These are phyloP conservation scores for Lolium rigidum DNA, from an alignment of 176 grass and related monocot species.

Conservation along the genomic window DNA sequence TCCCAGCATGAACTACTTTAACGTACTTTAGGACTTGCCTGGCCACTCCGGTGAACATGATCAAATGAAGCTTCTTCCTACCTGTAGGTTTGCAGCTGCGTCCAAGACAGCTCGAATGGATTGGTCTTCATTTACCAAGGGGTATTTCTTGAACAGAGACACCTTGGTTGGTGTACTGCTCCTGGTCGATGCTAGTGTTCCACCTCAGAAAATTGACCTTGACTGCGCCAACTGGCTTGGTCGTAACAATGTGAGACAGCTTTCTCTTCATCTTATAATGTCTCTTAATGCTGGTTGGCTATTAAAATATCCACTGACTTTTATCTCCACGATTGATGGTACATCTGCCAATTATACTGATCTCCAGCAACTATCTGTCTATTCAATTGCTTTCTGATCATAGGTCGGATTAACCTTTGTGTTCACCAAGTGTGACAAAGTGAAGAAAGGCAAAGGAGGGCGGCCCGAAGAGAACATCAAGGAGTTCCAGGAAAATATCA, in stretches of 20 bases:
- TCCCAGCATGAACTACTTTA: not conserved
- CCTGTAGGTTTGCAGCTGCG: slow-evolving; percentile 77
- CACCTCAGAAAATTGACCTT: slow-evolving; percentile 85
- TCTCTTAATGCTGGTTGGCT: not conserved
- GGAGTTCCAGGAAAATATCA: slow-evolving; percentile 81
- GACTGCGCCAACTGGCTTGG: slow-evolving; percentile 98
- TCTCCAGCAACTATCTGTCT: not conserved
- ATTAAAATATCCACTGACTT: too few species aligned
- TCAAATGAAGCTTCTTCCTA: slow-evolving; percentile 8
- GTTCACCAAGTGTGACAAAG: slow-evolving; percentile 99
- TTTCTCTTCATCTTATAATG: not conserved
- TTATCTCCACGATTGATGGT: not conserved
- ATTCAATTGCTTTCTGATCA: slow-evolving; percentile 15
- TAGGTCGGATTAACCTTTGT: slow-evolving; percentile 94
- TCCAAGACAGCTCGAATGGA: slow-evolving; percentile 78
- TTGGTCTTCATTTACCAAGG: slow-evolving; percentile 96
- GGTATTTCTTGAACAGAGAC: slow-evolving; percentile 91
- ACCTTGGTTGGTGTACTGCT: slow-evolving; percentile 79
- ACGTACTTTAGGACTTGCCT: not conserved
- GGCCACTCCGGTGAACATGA: not conserved
- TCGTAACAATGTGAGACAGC: slow-evolving; percentile 79
- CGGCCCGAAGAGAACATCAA: slow-evolving; percentile 85
- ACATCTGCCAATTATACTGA: not conserved
- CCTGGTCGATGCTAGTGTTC: slow-evolving; percentile 89
- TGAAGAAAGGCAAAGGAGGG: slow-evolving; percentile 74